Percentiles rank a stretch among this genome's conserved stretches.
Evolutionary conservation across 148 eudicot genomes (phyloP).

Genomic region (Arbutus unedo): DNA sequence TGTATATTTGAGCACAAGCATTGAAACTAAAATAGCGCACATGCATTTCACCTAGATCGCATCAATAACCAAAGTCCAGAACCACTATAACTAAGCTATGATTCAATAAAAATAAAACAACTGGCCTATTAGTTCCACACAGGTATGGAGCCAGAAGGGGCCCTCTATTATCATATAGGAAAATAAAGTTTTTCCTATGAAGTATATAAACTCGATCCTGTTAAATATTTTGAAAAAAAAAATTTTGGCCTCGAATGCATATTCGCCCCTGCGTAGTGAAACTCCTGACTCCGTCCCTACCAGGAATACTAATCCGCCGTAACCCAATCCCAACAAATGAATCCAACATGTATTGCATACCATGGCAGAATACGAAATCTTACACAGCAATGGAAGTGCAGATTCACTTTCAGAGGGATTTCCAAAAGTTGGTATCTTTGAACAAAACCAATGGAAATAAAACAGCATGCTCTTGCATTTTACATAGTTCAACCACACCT

Average conservation of each 20-base stretch:
- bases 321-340: not conserved
- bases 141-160: no score
- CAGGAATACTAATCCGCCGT: not conserved
- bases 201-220: no score
- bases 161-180: no score
- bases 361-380: not conserved
- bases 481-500: not conserved
- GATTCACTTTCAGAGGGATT: not conserved
- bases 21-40: slow-evolving; percentile 14
- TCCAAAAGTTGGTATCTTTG: not conserved
- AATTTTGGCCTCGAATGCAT: no score
- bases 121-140: not conserved
- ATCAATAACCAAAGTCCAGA: not conserved
- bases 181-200: no score
- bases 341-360: not conserved
- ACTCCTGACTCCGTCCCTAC: no score
- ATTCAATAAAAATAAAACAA: not conserved
- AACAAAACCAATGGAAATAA: not conserved
- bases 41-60: slow-evolving; percentile 8
- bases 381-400: not conserved
- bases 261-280: no score
- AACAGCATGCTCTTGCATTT: slow-evolving; percentile 20
- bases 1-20: not conserved
- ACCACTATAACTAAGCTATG: not conserved
- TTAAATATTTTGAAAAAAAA: no score